These are phyloP conservation scores for Kuraishia piskuri DNA, from an alignment of 805 yeast species.

Conservation along the genomic window DNA sequence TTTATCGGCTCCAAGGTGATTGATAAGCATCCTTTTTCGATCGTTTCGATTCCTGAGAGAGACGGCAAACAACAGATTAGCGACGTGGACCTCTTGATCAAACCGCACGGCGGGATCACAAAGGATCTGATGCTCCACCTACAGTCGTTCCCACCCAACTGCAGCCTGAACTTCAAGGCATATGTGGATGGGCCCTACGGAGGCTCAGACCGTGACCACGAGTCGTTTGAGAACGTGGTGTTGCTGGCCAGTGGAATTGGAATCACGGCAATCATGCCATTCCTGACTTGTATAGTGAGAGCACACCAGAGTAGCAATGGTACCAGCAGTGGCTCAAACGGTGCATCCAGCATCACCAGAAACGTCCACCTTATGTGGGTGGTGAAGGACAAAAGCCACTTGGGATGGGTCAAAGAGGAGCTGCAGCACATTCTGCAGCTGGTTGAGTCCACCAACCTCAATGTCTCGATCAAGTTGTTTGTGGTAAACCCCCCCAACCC, in stretches of 20 bases:
- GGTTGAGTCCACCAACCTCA: neutral
- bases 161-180: conserved; percentile 20
- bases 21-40: conserved; percentile 52
- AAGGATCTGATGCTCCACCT: conserved; percentile 17
- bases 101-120: conserved; percentile 41
- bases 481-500: too few relatives aligned
- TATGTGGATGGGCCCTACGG: conserved; percentile 53
- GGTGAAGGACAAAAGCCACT: neutral
- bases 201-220: conserved; percentile 35
- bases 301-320: neutral
- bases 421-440: neutral
- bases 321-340: too few relatives aligned
- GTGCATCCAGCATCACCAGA: neutral
- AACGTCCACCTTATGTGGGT: neutral
- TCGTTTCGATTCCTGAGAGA: conserved; percentile 24
- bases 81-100: conserved; percentile 34
- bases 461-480: neutral
- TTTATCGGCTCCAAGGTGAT: conserved; percentile 33
- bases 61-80: conserved; percentile 7
- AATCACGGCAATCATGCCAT: conserved; percentile 40
- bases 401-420: neutral
- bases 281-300: conserved; percentile 6
- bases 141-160: conserved; percentile 15
- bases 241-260: conserved; percentile 44
- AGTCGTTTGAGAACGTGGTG: conserved; percentile 33